A percentile compares a stretch with the other conserved stretches of the same genome.
Evolutionary conservation across 140 eudicot genomes (phyloP).

Genomic region (Senecio squalidus): DNA sequence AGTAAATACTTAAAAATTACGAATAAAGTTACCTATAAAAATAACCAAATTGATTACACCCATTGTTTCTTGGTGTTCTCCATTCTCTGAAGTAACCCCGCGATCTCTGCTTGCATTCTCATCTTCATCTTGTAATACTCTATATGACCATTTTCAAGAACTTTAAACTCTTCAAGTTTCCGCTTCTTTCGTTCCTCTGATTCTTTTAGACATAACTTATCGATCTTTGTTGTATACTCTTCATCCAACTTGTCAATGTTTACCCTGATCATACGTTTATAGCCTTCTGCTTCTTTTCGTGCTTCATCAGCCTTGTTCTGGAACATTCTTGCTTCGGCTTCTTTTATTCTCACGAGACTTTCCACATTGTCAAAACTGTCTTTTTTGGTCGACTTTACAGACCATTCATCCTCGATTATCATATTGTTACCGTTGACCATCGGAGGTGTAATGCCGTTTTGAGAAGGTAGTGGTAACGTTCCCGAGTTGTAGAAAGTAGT

Average conservation of each 20-base stretch:
- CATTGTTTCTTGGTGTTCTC: constrained; percentile 58
- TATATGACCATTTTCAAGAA: constrained; percentile 36
- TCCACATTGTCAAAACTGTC: constrained; percentile 55
- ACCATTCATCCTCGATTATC: constrained; percentile 58
- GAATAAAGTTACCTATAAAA: too few species aligned
- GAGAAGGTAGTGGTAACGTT: constrained; percentile 6
- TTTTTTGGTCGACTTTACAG: constrained; percentile 44
- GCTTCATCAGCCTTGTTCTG: constrained; percentile 70
- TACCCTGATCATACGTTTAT: constrained; percentile 40
- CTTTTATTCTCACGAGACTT: constrained; percentile 54
- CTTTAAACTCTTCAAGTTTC: constrained; percentile 53
- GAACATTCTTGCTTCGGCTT: constrained; percentile 71
- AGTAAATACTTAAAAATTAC: not conserved
- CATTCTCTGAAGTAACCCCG: constrained; percentile 66
- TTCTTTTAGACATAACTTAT: constrained; percentile 46
- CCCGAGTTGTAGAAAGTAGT: not conserved
- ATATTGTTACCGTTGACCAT: constrained; percentile 20
- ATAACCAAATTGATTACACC: too few species aligned
- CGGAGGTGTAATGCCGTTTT: constrained; percentile 26
- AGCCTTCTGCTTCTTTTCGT: constrained; percentile 47
- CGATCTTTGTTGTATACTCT: constrained; percentile 53
- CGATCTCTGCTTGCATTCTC: constrained; percentile 72
- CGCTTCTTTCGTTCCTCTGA: constrained; percentile 48
- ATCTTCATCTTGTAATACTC: constrained; percentile 70
- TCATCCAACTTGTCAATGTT: constrained; percentile 54